Evolutionary conservation across 495 filamentous ascomycete genomes (phyloP), one percentile per base, ranked within the genome.

Genomic region (Elaphomyces granulatus): DNA sequence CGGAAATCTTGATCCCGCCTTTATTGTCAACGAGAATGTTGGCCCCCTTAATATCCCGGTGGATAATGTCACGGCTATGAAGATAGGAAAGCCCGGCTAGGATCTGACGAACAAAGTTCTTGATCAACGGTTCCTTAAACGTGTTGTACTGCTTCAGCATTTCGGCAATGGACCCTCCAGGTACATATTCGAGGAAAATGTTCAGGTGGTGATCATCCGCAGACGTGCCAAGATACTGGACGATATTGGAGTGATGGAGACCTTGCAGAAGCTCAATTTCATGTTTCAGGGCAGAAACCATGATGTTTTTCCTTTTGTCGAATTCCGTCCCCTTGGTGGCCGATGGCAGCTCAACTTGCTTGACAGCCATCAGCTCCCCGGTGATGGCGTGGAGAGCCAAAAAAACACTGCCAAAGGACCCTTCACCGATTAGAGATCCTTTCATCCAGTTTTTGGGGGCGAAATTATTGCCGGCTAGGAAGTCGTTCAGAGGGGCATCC

Each of bases 1-100:
- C 90, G 15, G 88, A 95, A 40, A 99, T 99, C 61, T 99, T 99
- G 67, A 99, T 92, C 32, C 85, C 86, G 32, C 90, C 90, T 57
- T 96, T 95, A 67, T 95, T 96, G 62, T 99, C 90, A 36, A 99
- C 90, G 15, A 99, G 81, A 46, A 99, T 88, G 55, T 99, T 99
- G 54, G 88, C 88, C 37, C 88, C 88, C 63, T 96, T 96, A 71
- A 96, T 95, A 60, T 99, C 90, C 40, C 90, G 82, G 58, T 99
- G 90, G 52, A 99, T 96, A 58, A 99, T 96, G 50, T 94, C 87
- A 39, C 78, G 74, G 56, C 80, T 83, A 56, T 99, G 90, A 15
- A 99, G 75, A 58, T 96, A 99, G 15, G 81, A 85, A n/a, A 99
- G 75, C 44, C 90, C 90, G 3, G 77, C 74, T 35, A 99, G 72